These are phyloP conservation scores for Solanum bulbocastanum DNA, from an alignment of 257 asterid species.

Conservation along the genomic window DNA sequence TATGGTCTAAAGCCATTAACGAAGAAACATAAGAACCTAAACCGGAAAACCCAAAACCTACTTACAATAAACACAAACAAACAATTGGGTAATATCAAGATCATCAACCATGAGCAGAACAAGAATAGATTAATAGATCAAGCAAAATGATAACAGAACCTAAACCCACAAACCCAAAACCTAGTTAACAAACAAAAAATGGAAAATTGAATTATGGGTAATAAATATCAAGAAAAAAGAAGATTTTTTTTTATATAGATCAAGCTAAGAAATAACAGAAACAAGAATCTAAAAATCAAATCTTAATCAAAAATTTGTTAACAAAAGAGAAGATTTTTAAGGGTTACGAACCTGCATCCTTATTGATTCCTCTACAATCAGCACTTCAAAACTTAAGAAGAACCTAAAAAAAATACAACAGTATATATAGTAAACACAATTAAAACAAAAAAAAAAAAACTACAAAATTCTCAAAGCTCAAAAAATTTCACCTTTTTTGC, in stretches of 20 bases:
- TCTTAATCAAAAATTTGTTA: not conserved
- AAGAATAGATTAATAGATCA: not conserved
- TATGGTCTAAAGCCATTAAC: not conserved
- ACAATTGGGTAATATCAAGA: not conserved
- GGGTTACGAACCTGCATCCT: not conserved
- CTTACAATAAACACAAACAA: not conserved
- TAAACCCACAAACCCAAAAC: not conserved
- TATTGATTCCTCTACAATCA: not conserved
- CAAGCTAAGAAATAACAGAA: not conserved
- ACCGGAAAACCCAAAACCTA: not conserved
- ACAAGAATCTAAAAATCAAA: not conserved
- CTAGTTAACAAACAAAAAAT: not conserved
- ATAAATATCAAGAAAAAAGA: not conserved
- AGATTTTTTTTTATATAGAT: not conserved
- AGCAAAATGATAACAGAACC: not conserved
- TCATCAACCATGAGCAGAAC: not conserved
- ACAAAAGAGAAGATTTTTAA: not conserved
- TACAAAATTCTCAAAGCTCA: not conserved
- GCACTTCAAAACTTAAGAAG: not conserved
- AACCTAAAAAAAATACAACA: not conserved
- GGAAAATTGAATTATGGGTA: not conserved
- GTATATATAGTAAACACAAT: not conserved
- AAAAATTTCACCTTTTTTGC: not conserved
- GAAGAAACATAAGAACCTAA: not conserved
- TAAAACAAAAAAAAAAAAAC: not conserved